Conservation (phyloP, 768 basidiomycete genomes). For the Mycena albidolilacea region DNA sequence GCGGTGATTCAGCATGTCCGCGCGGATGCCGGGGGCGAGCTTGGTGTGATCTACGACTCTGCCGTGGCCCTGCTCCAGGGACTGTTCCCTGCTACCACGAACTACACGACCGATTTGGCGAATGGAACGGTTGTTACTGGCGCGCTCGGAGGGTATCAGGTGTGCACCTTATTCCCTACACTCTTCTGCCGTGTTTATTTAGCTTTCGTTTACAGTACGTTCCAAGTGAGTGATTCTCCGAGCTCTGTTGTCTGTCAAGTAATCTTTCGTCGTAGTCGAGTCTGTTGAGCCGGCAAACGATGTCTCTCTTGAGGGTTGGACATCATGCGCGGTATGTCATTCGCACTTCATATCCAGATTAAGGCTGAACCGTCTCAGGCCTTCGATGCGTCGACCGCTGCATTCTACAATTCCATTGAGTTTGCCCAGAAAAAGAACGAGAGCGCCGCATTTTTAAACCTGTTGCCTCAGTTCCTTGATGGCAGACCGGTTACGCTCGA, state of each 20-base stretch:
- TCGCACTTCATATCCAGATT: background rate
- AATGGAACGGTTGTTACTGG: conserved; percentile 73
- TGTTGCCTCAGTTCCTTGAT: conserved; percentile 67
- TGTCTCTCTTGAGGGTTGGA: conserved; percentile 77
- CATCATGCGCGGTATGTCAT: conserved; percentile 66
- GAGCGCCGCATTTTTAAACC: conserved; percentile 62
- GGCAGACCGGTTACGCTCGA: conserved; percentile 65
- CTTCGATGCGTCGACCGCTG: conserved; percentile 61
- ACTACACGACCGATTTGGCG: conserved; percentile 70
- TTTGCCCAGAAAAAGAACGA: conserved; percentile 64
- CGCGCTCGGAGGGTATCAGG: conserved; percentile 78
- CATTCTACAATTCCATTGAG: conserved; percentile 68
- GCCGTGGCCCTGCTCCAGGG: conserved; percentile 80
- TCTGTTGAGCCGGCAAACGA: conserved; percentile 75
- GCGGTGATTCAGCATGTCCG: conserved; percentile 51
- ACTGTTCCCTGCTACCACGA: conserved; percentile 67
- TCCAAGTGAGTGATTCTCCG: conserved; percentile 51
- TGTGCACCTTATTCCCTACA: conserved; percentile 27
- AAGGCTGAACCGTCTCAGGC: conserved; percentile 50
- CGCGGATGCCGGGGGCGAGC: conserved; percentile 81
- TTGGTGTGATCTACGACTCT: conserved; percentile 75
- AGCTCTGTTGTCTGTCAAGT: conserved; percentile 25
- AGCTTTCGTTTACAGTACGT: conserved; percentile 47
- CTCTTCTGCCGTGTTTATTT: background rate
- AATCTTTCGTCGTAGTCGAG: conserved; percentile 59